phyloP scores from a whole-genome alignment of 2,329 filamentous ascomycete species.

The Colletotrichum sp. region DNA sequence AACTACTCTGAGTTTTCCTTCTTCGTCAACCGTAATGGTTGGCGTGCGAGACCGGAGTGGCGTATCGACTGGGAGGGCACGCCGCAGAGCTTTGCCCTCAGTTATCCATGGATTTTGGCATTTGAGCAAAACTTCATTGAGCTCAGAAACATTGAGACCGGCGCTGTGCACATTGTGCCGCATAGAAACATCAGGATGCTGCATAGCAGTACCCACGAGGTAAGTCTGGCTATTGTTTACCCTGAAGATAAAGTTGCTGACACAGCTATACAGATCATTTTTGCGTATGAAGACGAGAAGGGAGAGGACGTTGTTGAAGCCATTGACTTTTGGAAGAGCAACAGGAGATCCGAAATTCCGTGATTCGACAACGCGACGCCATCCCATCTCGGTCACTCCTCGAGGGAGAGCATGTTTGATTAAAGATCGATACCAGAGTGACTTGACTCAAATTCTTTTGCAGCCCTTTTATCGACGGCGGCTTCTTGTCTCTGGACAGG shows the following conservation, averaged over 20 bases:
- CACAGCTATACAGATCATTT: conserved; percentile 75
- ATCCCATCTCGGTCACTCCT: conserved; percentile 19
- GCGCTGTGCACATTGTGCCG: conserved; percentile 93
- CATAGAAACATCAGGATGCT: conserved; percentile 98
- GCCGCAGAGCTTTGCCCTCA: conserved; percentile 90
- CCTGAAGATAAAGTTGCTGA: conserved; percentile 12
- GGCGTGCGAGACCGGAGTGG: conserved; percentile 96
- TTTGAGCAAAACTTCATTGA: conserved; percentile 99
- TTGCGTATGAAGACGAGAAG: conserved; percentile 94
- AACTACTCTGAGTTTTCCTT: conserved; percentile 99
- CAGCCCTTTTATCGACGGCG: background rate
- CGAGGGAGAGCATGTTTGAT: conserved; percentile 15
- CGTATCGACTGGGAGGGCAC: conserved; percentile 96
- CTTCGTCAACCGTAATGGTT: conserved; percentile 98
- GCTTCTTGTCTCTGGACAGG: background rate
- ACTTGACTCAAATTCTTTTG: conserved; percentile 15
- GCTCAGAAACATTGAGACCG: conserved; percentile 92
- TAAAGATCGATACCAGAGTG: conserved; percentile 22
- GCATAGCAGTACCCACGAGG: conserved; percentile 96
- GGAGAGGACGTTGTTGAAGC: conserved; percentile 94
- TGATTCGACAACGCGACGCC: conserved; percentile 9
- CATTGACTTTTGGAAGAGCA: conserved; percentile 92
- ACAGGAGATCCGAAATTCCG: conserved; percentile 52
- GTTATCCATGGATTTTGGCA: conserved; percentile 94
- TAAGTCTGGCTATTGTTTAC: conserved; percentile 47